A percentile compares a stretch with the other conserved stretches of the same genome.
Evolutionary conservation across 768 basidiomycete genomes (phyloP).

Genomic region (Trametes maxima): DNA sequence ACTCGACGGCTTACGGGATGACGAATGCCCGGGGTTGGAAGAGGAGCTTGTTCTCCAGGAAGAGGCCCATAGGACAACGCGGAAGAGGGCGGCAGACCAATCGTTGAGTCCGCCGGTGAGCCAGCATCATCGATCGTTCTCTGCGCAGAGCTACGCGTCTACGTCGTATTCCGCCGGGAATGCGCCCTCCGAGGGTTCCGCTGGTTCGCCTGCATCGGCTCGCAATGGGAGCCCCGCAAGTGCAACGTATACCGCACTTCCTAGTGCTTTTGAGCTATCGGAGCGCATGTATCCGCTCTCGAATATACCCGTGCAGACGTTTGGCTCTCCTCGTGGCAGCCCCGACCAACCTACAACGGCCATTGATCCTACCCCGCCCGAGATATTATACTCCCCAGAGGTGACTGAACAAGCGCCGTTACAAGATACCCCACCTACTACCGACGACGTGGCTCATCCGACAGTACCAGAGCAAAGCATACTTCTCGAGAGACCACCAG

Average conservation of each 20-base stretch:
- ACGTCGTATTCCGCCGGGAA: neutral
- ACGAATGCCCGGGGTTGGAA: slow-evolving; percentile 56
- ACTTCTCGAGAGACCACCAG: too few relatives aligned
- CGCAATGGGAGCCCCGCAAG: neutral
- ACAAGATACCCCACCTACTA: too few relatives aligned
- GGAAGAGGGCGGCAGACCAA: slow-evolving; percentile 7
- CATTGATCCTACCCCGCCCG: neutral
- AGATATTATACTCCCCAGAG: too few relatives aligned
- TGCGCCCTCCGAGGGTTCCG: neutral
- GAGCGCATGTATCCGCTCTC: neutral
- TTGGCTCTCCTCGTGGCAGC: neutral
- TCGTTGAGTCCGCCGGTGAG: neutral
- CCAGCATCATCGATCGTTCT: slow-evolving; percentile 7
- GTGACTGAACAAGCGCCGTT: too few relatives aligned
- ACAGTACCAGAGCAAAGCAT: too few relatives aligned
- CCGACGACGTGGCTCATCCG: too few relatives aligned
- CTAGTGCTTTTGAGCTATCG: too few relatives aligned
- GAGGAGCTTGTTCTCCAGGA: slow-evolving; percentile 57
- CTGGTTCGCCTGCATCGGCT: neutral
- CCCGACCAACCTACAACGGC: neutral
- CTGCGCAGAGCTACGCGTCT: neutral
- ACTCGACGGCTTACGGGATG: slow-evolving; percentile 56
- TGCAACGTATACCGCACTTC: too few relatives aligned
- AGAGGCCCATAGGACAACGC: neutral
- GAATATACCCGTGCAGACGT: neutral